Evolutionary conservation across 2,329 filamentous ascomycete species (phyloP), one percentile per base, ranked within the genome.

Genomic region (Huntiella moniliformis): DNA sequence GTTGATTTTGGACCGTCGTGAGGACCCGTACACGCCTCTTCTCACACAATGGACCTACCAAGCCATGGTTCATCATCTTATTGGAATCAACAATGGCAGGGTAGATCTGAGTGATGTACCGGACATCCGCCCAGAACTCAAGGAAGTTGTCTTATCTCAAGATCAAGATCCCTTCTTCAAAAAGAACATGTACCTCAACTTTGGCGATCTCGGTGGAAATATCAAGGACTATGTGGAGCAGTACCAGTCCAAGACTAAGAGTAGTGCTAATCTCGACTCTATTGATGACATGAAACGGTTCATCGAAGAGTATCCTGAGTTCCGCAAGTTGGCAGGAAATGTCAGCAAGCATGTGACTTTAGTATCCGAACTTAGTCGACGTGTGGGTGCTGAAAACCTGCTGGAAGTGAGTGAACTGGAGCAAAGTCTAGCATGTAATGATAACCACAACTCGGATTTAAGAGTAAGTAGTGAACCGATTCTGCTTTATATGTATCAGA

Each of bases 251-350:
- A 95, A 93, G 60, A 94, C 88, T n/a, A 88, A 96, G 58, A 94
- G 81, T 55, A 94, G 79, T 55, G 83, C 86, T 59, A 91, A 94
- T 57, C 87, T 98, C 50, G 91, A 98, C 58, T 95, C 88, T 12
- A 96, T 98, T 57, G 73, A 81, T 46, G 91, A 98, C 59, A 98
- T 98, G 92, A 98, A 98, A 61, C 83, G 87, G 38, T 98, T 98
- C 55, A 92, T 98, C 46, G 91, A 98, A 61, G 91, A 98, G 57
- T 98, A 96, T 58, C 91, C 91, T 2, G 91, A 98, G 59, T 98
- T 98, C 61, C 78, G 91, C 49, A 93, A 95, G 56, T 74, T 98
- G 1, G 95, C 91, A 1, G 87, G 91, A 34, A 98, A 98, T 54
- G 91, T 98, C 45, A 96, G 87, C 64, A 98, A 98, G 59, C 91